Percentiles rank a stretch among this genome's conserved stretches.
Conservation (phyloP, 805 yeast species). For the Alloascoidea africana region DNA sequence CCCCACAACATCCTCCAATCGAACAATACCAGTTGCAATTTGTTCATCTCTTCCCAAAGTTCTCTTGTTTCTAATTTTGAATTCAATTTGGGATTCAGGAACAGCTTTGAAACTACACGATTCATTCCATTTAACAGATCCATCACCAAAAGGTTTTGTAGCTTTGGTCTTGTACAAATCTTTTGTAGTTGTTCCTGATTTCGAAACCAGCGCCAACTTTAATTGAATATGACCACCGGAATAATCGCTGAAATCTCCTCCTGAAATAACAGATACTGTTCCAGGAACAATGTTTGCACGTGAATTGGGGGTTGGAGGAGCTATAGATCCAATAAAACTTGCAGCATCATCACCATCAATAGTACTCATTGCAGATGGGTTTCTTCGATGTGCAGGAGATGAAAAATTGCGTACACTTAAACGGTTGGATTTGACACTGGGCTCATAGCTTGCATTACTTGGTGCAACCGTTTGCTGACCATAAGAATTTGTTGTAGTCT, state of each 20-base stretch:
- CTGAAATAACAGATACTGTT: constrained; percentile 33
- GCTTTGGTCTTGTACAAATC: constrained; percentile 43
- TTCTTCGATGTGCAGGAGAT: not conserved
- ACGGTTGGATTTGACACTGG: no score
- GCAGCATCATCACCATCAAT: not conserved
- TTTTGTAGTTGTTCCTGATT: constrained; percentile 30
- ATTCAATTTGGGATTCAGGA: constrained; percentile 33
- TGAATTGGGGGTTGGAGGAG: not conserved
- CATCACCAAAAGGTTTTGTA: constrained; percentile 28
- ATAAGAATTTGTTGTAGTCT: not conserved
- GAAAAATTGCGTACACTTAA: not conserved
- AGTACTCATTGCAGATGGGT: not conserved
- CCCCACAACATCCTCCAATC: constrained; percentile 32
- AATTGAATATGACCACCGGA: constrained; percentile 7
- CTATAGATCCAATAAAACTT: not conserved
- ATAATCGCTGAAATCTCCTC: constrained; percentile 24
- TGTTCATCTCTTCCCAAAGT: constrained; percentile 47
- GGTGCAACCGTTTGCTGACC: not conserved
- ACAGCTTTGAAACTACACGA: constrained; percentile 46
- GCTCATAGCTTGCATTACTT: not conserved
- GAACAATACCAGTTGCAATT: constrained; percentile 34
- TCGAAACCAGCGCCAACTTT: constrained; percentile 10
- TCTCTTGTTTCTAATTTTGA: constrained; percentile 44
- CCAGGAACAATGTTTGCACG: constrained; percentile 27
- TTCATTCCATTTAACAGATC: constrained; percentile 41